Evolutionary conservation across 768 basidiomycete species (phyloP).

Genomic region (Mycena floridula): DNA sequence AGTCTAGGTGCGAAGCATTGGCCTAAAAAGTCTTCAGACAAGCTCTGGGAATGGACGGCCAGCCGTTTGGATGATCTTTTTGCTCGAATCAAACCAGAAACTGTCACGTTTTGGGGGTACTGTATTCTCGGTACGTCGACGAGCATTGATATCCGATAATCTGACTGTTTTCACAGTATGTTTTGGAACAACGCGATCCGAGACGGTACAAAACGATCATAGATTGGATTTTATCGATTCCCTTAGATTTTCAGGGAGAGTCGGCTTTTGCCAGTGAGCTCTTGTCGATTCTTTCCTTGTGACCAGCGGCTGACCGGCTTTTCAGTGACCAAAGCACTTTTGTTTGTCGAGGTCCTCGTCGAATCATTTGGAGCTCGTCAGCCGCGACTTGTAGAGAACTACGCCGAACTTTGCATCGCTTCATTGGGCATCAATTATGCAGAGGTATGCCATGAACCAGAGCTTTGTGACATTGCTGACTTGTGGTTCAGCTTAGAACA

Average conservation of each 20-base stretch:
- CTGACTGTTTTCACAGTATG: constrained; percentile 27
- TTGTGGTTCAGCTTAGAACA: constrained; percentile 48
- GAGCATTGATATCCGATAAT: neutral
- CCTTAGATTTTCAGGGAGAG: constrained; percentile 77
- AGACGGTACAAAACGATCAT: constrained; percentile 68
- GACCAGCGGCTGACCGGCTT: constrained; percentile 6
- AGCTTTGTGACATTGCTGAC: neutral
- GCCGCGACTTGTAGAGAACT: constrained; percentile 58
- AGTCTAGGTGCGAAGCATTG: constrained; percentile 78
- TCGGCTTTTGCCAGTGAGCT: constrained; percentile 81
- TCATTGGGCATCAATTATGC: constrained; percentile 81
- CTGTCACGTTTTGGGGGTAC: constrained; percentile 70
- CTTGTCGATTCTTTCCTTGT: neutral
- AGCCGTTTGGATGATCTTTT: constrained; percentile 58
- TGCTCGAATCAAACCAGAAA: constrained; percentile 80
- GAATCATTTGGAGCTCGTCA: constrained; percentile 64
- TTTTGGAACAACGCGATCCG: constrained; percentile 69
- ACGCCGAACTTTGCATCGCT: constrained; percentile 63
- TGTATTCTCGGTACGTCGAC: constrained; percentile 44
- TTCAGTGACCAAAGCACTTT: constrained; percentile 72
- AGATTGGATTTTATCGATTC: constrained; percentile 70
- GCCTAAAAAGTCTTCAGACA: constrained; percentile 43
- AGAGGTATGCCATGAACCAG: constrained; percentile 45
- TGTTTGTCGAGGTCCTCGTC: constrained; percentile 59
- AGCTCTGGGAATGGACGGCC: constrained; percentile 70